Conservation (phyloP, 2,329 filamentous ascomycete genomes). For the Colletotrichum plurivorum region DNA sequence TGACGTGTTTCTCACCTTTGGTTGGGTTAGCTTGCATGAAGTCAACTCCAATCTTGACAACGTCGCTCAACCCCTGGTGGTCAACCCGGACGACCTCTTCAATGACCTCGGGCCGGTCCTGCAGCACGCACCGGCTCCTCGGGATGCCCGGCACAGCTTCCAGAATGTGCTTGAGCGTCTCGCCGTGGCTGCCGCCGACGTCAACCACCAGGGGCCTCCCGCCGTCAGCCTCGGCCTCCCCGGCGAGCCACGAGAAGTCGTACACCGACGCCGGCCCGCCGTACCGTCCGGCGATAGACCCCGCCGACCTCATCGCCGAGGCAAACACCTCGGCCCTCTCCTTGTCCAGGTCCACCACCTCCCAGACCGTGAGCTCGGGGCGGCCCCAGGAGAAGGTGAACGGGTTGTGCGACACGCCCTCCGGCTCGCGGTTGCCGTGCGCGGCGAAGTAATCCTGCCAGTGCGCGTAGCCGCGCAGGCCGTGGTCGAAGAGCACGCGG, state of each 20-base stretch:
- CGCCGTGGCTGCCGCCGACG: conserved; percentile 49
- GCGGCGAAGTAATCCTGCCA: conserved; percentile 33
- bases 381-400: conserved; percentile 17
- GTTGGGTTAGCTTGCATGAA: conserved; percentile 43
- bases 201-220: conserved; percentile 47
- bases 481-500: conserved; percentile 32
- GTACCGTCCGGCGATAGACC: conserved; percentile 1
- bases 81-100: conserved; percentile 42
- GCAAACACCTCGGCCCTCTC: background rate
- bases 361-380: conserved; percentile 5
- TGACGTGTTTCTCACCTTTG: conserved; percentile 9
- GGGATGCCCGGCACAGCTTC: conserved; percentile 44
- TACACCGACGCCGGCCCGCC: conserved; percentile 41
- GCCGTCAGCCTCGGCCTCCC: conserved; percentile 1
- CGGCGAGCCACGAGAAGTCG: conserved; percentile 48
- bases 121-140: conserved; percentile 46
- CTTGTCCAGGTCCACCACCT: background rate
- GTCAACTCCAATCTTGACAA: conserved; percentile 45
- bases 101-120: conserved; percentile 48
- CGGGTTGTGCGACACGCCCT: conserved; percentile 16
- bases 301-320: conserved; percentile 1
- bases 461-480: conserved; percentile 27
- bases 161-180: conserved; percentile 43
- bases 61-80: conserved; percentile 37
- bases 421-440: conserved; percentile 17